These are phyloP conservation scores for Hypoxylon lienhwacheense DNA, from an alignment of 495 filamentous ascomycete genomes.

Conservation along the genomic window DNA sequence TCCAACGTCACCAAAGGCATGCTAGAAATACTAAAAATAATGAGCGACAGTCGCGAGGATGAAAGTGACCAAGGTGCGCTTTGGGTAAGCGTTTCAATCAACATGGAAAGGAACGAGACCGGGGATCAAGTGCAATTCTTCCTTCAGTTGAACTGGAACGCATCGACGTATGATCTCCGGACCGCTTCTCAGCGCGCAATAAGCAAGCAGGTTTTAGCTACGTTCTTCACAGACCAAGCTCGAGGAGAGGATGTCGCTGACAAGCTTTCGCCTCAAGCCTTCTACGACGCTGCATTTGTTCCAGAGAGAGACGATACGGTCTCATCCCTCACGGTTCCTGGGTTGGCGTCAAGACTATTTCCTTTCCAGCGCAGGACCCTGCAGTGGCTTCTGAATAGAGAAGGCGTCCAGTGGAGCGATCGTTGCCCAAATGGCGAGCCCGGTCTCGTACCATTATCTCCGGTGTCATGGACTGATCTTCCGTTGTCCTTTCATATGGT, in stretches of 20 bases:
- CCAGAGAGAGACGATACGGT: slow-evolving; percentile 38
- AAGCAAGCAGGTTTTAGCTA: slow-evolving; percentile 26
- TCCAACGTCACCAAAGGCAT: background rate
- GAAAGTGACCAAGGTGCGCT: slow-evolving; percentile 23
- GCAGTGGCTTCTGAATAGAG: slow-evolving; percentile 50
- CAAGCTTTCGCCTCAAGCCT: slow-evolving; percentile 45
- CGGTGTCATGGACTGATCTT: background rate
- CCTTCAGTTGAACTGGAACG: slow-evolving; percentile 35
- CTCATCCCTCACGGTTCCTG: slow-evolving; percentile 30
- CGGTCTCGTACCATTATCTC: slow-evolving; percentile 29
- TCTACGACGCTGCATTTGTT: slow-evolving; percentile 49
- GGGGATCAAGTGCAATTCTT: slow-evolving; percentile 20
- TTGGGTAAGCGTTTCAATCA: slow-evolving; percentile 17
- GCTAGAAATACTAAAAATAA: slow-evolving; percentile 4
- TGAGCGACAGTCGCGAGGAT: slow-evolving; percentile 17
- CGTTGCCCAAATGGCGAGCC: slow-evolving; percentile 1
- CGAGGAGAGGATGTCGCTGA: background rate
- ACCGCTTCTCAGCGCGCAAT: slow-evolving; percentile 14
- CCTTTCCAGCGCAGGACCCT: slow-evolving; percentile 51
- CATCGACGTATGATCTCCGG: slow-evolving; percentile 15
- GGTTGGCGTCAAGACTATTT: slow-evolving; percentile 42
- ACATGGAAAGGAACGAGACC: slow-evolving; percentile 8
- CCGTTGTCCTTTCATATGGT: slow-evolving; percentile 31
- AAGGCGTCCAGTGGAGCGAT: slow-evolving; percentile 44
- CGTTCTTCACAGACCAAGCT: slow-evolving; percentile 28